These are phyloP conservation scores for Jimgerdemannia lactiflua DNA, from an alignment of 192 early-diverging fungal genomes.

Conservation along the genomic window DNA sequence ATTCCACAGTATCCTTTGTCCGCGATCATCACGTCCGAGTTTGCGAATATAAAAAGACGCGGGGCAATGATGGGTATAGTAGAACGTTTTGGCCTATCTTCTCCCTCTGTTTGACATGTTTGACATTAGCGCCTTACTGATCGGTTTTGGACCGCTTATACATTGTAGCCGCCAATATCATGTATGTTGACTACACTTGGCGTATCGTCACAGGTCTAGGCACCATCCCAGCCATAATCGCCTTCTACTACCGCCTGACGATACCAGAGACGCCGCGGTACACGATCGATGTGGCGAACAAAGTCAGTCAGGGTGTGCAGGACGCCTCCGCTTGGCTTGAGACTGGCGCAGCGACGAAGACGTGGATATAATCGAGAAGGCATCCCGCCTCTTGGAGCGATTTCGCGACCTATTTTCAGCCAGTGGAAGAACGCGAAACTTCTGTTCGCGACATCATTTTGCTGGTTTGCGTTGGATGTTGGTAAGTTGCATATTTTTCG, in stretches of 20 bases:
- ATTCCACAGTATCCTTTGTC: constrained; percentile 66
- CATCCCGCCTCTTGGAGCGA: constrained; percentile 26
- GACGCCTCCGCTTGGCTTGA: constrained; percentile 27
- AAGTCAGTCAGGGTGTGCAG: constrained; percentile 22
- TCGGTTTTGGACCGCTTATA: background rate
- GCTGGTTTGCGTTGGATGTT: constrained; percentile 67
- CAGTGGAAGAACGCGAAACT: constrained; percentile 70
- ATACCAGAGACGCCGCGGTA: constrained; percentile 92
- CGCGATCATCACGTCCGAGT: constrained; percentile 89
- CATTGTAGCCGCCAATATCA: constrained; percentile 36
- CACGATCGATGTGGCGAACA: constrained; percentile 38
- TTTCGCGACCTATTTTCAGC: constrained; percentile 57
- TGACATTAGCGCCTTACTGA: background rate
- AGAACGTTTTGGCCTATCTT: too few relatives aligned
- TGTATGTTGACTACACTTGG: constrained; percentile 82
- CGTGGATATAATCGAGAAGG: background rate
- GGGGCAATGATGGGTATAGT: constrained; percentile 66
- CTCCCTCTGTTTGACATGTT: too few relatives aligned
- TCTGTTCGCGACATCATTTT: constrained; percentile 61
- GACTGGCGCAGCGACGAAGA: constrained; percentile 8
- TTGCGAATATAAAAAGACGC: constrained; percentile 69
- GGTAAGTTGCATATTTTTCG: constrained; percentile 18
- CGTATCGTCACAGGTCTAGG: constrained; percentile 70
- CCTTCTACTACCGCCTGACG: constrained; percentile 83
- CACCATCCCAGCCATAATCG: constrained; percentile 71